These are phyloP conservation scores for Closterium sp. DNA, from an alignment of 139 green algal genomes.

Conservation along the genomic window DNA sequence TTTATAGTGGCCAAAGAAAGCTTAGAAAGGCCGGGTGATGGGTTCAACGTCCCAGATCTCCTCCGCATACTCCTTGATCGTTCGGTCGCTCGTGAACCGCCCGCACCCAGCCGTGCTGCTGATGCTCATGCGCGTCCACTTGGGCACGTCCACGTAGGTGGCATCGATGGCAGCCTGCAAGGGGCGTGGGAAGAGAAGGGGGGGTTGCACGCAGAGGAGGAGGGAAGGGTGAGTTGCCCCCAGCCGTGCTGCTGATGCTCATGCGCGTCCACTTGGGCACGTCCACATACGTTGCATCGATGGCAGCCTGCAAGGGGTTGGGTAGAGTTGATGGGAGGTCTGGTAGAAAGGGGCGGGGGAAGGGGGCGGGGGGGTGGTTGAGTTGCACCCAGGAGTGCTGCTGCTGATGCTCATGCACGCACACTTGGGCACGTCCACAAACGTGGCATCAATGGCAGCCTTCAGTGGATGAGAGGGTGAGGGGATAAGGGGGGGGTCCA, in stretches of 20 bases:
- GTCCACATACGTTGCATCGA: slow-evolving; percentile 77
- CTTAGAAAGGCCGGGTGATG: slow-evolving; percentile 13
- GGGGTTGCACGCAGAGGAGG: background rate
- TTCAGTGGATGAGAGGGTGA: no score
- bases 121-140: slow-evolving; percentile 73
- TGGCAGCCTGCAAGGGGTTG: slow-evolving; percentile 63
- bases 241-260: slow-evolving; percentile 75
- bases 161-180: slow-evolving; percentile 77
- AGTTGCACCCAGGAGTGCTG: slow-evolving; percentile 67
- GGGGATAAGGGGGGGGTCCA: no score
- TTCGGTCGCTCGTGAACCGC: slow-evolving; percentile 78
- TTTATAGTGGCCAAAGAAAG: no score
- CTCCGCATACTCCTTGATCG: slow-evolving; percentile 77
- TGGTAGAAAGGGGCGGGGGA: background rate
- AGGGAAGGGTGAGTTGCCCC: slow-evolving; percentile 43
- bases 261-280: slow-evolving; percentile 64
- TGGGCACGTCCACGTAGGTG: slow-evolving; percentile 65
- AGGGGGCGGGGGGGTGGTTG: background rate
- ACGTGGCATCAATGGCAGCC: slow-evolving; percentile 79
- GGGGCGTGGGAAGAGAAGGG: no score
- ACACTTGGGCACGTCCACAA: slow-evolving; percentile 69
- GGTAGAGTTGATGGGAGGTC: background rate
- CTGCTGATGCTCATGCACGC: slow-evolving; percentile 68
- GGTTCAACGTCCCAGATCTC: slow-evolving; percentile 84
- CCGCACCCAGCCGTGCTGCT: slow-evolving; percentile 71